Conservation (phyloP, 1,284 basidiomycete genomes). For the Inonotus hispidus region DNA sequence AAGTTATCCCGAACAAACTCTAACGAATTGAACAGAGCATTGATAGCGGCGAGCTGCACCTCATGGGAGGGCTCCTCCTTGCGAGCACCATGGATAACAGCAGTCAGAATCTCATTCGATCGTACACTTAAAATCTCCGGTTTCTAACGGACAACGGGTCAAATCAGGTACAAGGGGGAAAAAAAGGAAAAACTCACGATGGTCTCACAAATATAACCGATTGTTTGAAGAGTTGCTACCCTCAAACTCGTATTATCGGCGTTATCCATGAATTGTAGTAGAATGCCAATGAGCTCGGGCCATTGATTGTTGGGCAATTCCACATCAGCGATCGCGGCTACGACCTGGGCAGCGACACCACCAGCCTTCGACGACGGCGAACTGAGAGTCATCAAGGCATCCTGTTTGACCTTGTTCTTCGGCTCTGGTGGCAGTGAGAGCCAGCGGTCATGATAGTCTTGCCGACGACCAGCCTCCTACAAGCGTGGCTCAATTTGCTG, state of each 20-base stretch:
- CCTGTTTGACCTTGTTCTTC: constrained; percentile 84
- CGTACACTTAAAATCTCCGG: constrained; percentile 85
- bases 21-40: constrained; percentile 92
- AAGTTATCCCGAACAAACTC: constrained; percentile 99
- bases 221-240: constrained; percentile 89
- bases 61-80: constrained; percentile 94
- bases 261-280: constrained; percentile 85
- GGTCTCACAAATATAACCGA: constrained; percentile 96
- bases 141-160: constrained; percentile 47
- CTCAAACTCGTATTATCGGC: constrained; percentile 73
- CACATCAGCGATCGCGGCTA: constrained; percentile 89
- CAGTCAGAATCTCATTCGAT: constrained; percentile 97
- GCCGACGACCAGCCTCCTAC: constrained; percentile 76
- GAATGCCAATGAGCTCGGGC: constrained; percentile 84
- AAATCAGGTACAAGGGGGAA: constrained; percentile 20
- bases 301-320: constrained; percentile 88
- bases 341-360: constrained; percentile 86
- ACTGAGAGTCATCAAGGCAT: constrained; percentile 77
- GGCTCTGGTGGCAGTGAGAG: constrained; percentile 63
- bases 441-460: constrained; percentile 79
- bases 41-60: constrained; percentile 93
- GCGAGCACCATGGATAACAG: constrained; percentile 95
- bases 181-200: constrained; percentile 60
- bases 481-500: constrained; percentile 17
- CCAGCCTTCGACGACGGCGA: constrained; percentile 75